Percentiles rank a stretch among this genome's conserved stretches.
These are phyloP conservation scores for Podila verticillata DNA, from an alignment of 192 early-diverging fungal species.

Conservation along the genomic window DNA sequence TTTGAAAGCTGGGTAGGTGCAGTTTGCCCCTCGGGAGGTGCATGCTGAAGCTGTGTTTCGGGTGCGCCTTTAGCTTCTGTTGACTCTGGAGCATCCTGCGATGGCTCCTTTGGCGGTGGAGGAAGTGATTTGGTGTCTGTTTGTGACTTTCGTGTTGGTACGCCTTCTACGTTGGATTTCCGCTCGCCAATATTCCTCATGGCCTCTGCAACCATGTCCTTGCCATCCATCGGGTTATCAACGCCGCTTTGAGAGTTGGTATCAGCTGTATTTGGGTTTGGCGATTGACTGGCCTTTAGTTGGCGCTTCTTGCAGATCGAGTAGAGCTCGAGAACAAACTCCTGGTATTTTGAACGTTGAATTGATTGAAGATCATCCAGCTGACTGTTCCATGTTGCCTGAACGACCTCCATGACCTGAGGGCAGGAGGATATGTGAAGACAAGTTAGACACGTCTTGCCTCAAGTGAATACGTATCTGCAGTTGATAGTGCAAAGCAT, in stretches of 20 bases:
- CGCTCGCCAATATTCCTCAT: conserved; percentile 45
- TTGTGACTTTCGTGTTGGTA: background rate
- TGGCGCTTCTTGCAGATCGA: conserved; percentile 54
- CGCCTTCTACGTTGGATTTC: conserved; percentile 17
- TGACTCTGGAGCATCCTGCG: background rate
- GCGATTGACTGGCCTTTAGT: conserved; percentile 8
- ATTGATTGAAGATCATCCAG: conserved; percentile 56
- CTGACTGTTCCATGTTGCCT: conserved; percentile 63
- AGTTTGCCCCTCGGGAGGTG: background rate
- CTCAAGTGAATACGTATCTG: too few species aligned
- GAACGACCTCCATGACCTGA: conserved; percentile 56
- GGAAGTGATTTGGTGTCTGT: conserved; percentile 8
- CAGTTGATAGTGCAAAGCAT: too few species aligned
- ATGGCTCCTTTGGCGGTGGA: background rate
- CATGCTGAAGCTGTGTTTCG: background rate
- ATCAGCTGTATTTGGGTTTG: background rate
- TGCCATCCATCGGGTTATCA: conserved; percentile 51
- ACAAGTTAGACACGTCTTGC: background rate
- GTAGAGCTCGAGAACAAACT: conserved; percentile 65
- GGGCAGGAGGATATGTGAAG: background rate
- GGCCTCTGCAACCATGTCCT: conserved; percentile 61
- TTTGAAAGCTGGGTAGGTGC: background rate
- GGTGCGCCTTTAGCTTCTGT: background rate
- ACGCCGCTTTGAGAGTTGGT: background rate
- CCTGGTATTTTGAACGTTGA: conserved; percentile 64